These are phyloP conservation scores for Suillus lakei DNA, from an alignment of 768 basidiomycete species.

Conservation along the genomic window DNA sequence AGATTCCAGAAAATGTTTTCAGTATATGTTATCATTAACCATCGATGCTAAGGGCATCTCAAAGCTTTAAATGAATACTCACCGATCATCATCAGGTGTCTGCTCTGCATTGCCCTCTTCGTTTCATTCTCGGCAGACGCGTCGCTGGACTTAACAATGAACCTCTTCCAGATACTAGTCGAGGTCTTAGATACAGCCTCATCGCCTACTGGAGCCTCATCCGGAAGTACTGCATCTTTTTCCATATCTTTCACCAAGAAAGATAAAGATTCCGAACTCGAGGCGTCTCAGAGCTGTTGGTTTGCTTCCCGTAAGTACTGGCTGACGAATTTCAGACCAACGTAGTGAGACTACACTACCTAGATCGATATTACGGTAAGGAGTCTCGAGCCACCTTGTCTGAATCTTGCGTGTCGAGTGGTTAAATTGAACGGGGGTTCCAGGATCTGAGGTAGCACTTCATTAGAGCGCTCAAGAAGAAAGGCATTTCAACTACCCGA, in stretches of 20 bases:
- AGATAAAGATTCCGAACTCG: not conserved
- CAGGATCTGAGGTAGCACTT: not conserved
- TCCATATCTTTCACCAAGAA: not conserved
- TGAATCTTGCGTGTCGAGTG: not conserved
- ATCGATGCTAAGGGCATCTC: not conserved
- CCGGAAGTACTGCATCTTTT: slow-evolving; percentile 1
- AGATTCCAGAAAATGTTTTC: not conserved
- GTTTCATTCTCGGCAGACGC: slow-evolving; percentile 29
- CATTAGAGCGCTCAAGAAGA: not conserved
- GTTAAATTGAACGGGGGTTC: not conserved
- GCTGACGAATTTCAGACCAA: not conserved
- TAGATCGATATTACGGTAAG: not conserved
- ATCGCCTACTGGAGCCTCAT: not conserved
- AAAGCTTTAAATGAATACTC: slow-evolving; percentile 10
- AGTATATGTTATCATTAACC: not conserved
- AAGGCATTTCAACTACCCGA: not conserved
- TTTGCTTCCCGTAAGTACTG: not conserved
- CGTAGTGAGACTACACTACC: not conserved
- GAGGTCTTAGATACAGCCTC: not conserved
- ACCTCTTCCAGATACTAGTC: slow-evolving; percentile 25
- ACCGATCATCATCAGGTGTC: slow-evolving; percentile 50
- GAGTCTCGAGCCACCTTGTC: not conserved
- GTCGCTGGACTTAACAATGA: slow-evolving; percentile 19
- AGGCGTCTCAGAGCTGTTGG: not conserved
- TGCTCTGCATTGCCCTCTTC: slow-evolving; percentile 45